These are phyloP conservation scores for Aspergillus cejpii DNA, from an alignment of 2,329 filamentous ascomycete species.

Conservation along the genomic window DNA sequence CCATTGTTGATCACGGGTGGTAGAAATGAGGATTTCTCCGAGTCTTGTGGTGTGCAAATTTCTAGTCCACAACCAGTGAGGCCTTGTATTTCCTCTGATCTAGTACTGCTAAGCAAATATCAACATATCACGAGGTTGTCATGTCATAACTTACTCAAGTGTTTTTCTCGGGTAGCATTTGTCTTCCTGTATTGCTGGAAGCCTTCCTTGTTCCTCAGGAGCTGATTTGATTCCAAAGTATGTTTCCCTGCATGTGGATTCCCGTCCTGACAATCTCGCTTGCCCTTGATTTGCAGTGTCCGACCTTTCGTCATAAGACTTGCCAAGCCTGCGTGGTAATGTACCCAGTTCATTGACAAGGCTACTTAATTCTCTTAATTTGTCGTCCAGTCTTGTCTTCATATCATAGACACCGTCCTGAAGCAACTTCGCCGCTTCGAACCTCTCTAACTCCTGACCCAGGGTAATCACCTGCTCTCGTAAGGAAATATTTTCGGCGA, in stretches of 20 bases:
- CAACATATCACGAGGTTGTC: background rate
- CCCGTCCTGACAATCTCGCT: constrained; percentile 7
- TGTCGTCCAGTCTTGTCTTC: constrained; percentile 50
- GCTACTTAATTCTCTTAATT: constrained; percentile 50
- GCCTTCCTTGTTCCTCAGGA: constrained; percentile 32
- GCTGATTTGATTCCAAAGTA: constrained; percentile 14
- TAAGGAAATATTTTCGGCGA: constrained; percentile 55
- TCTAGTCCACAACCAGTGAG: constrained; percentile 22
- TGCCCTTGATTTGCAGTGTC: constrained; percentile 9
- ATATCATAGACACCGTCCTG: constrained; percentile 46
- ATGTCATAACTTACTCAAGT: constrained; percentile 44
- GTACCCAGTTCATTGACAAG: constrained; percentile 51
- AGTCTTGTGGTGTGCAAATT: constrained; percentile 26
- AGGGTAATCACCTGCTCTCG: constrained; percentile 54
- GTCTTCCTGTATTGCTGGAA: constrained; percentile 56
- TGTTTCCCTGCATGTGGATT: constrained; percentile 12
- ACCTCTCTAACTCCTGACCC: constrained; percentile 49
- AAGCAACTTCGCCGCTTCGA: constrained; percentile 40
- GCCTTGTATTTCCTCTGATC: constrained; percentile 32
- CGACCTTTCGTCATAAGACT: constrained; percentile 12
- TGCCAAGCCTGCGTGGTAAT: constrained; percentile 31
- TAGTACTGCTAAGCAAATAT: constrained; percentile 14
- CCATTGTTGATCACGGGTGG: constrained; percentile 36
- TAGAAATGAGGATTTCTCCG: constrained; percentile 45
- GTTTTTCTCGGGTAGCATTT: constrained; percentile 53